A percentile compares a stretch with the other conserved stretches of the same genome.
Evolutionary conservation across 2,329 filamentous ascomycete genomes (phyloP).

Genomic region (Phialemonium atrogriseum): DNA sequence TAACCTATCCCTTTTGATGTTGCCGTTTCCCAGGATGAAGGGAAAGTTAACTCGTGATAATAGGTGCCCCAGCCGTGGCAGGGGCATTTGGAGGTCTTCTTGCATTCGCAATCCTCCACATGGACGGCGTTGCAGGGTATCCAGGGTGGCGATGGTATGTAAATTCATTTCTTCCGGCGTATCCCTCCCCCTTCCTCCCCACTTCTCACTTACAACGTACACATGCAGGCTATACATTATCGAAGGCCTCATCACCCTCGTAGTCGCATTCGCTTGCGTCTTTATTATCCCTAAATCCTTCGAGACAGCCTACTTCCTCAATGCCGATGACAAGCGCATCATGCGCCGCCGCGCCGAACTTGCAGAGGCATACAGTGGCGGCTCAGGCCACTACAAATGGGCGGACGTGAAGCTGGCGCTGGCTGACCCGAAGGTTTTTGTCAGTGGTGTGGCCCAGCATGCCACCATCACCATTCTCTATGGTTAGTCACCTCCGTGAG

Average conservation of each 20-base stretch:
- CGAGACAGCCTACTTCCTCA: constrained; percentile 53
- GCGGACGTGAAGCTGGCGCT: constrained; percentile 50
- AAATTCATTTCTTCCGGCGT: too few species aligned
- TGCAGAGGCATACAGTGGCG: constrained; percentile 38
- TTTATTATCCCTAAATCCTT: constrained; percentile 54
- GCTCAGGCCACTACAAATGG: constrained; percentile 61
- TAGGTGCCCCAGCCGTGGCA: constrained; percentile 61
- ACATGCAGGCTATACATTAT: constrained; percentile 64
- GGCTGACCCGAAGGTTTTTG: neutral
- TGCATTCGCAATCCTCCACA: constrained; percentile 64
- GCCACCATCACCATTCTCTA: constrained; percentile 3
- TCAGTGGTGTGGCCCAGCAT: neutral
- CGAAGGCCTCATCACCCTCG: constrained; percentile 35
- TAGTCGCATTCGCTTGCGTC: constrained; percentile 47
- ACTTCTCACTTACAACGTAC: too few species aligned
- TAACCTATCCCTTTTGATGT: too few species aligned
- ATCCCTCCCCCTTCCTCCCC: too few species aligned
- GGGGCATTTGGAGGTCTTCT: constrained; percentile 66
- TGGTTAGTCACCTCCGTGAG: constrained; percentile 31
- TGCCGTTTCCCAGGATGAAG: too few species aligned
- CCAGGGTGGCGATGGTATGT: constrained; percentile 66
- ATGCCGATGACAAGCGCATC: constrained; percentile 44
- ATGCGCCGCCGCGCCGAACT: constrained; percentile 30
- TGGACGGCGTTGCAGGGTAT: constrained; percentile 58
- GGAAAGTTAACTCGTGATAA: too few species aligned